These are phyloP conservation scores for Torulaspora maleeae DNA, from an alignment of 805 yeast genomes.

Conservation along the genomic window DNA sequence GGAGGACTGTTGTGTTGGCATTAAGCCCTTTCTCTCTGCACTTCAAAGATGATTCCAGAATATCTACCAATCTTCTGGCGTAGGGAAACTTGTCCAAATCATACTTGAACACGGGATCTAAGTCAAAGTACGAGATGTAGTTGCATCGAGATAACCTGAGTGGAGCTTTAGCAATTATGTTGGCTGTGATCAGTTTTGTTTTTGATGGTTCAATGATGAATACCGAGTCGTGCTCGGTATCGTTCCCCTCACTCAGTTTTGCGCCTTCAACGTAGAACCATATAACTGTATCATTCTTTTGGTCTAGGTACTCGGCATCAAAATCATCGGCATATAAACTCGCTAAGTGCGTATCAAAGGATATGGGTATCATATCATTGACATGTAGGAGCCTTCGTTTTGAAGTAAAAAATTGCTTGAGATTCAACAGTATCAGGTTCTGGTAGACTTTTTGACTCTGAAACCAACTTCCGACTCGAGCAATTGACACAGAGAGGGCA, in stretches of 20 bases:
- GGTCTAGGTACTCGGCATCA: not conserved
- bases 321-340: slow-evolving; percentile 14
- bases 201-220: slow-evolving; percentile 60
- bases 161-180: slow-evolving; percentile 48
- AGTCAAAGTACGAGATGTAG: slow-evolving; percentile 46
- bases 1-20: slow-evolving; percentile 56
- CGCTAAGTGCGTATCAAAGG: slow-evolving; percentile 48
- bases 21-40: slow-evolving; percentile 30
- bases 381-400: slow-evolving; percentile 52
- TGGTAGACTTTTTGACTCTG: slow-evolving; percentile 31
- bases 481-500: slow-evolving; percentile 25
- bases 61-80: slow-evolving; percentile 49
- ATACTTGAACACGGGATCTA: slow-evolving; percentile 42
- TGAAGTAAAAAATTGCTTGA: slow-evolving; percentile 58
- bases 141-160: slow-evolving; percentile 26
- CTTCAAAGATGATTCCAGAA: slow-evolving; percentile 49
- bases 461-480: slow-evolving; percentile 28
- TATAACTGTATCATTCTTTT: slow-evolving; percentile 62
- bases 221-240: slow-evolving; percentile 30
- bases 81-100: slow-evolving; percentile 37
- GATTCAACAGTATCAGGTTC: slow-evolving; percentile 45
- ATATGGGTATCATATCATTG: slow-evolving; percentile 73
- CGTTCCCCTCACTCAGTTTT: slow-evolving; percentile 25
- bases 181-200: slow-evolving; percentile 63
- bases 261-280: slow-evolving; percentile 73